Evolutionary conservation across 495 filamentous ascomycete genomes (phyloP).

Genomic region (Penicillium odoratum): DNA sequence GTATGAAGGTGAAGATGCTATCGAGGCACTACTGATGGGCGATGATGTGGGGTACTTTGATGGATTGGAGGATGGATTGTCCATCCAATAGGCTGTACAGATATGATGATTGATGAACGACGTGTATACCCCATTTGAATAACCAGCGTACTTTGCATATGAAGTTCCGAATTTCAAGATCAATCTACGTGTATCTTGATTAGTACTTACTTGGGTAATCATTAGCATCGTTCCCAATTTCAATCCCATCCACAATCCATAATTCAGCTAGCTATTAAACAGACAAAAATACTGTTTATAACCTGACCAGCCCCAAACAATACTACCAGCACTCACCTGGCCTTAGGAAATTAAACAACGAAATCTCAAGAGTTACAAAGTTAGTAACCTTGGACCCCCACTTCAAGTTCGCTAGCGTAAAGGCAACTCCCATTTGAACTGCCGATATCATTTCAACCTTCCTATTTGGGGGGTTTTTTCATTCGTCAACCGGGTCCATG

Average conservation of each 20-base stretch:
- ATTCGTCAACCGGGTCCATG: background rate
- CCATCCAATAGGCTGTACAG: constrained; percentile 15
- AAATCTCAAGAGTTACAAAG: background rate
- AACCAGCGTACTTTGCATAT: background rate
- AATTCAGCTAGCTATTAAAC: no score
- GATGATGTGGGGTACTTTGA: constrained; percentile 3
- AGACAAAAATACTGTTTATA: no score
- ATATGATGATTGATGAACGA: background rate
- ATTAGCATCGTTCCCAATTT: no score
- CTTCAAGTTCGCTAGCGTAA: constrained; percentile 4
- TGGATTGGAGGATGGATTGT: constrained; percentile 22
- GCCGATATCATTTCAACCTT: background rate
- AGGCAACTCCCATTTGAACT: background rate
- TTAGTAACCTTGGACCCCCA: constrained; percentile 2
- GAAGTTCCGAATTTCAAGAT: no score
- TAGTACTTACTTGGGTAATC: no score
- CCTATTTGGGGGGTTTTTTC: background rate
- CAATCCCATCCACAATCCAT: no score
- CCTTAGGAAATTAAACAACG: background rate
- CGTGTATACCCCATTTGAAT: background rate
- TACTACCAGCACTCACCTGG: no score
- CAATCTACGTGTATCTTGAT: no score
- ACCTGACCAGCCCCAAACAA: no score
- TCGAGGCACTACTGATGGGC: constrained; percentile 25
- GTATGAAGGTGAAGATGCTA: constrained; percentile 36